Base-by-base conservation (phyloP, 257 asterid species). In the Plectranthus barbatus region DNA sequence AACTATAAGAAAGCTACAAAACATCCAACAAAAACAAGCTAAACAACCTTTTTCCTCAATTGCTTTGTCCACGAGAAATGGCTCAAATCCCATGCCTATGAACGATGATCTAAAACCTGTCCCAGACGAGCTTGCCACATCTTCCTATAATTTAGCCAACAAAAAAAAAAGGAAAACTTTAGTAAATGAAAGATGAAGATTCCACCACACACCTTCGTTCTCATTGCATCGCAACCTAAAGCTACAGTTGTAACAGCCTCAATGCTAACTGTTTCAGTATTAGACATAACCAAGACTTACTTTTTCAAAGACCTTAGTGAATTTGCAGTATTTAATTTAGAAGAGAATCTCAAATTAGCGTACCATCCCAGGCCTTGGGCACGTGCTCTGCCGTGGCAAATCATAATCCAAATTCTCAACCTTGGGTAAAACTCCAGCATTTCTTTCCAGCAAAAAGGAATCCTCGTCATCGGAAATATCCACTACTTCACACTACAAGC, bases 51-150 rank as follows among this genome's bases (percentile, higher is more conserved):
- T 71, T 72, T 88, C 93, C 69, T 65, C 75, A 44, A 91, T 88
- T 49, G 92, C 96, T 79, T 73, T 86, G 78, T 91, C 83, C 49
- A 91, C 84, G 51, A 80, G 87, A n/a, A 82, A 48, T 17, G 91
- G 95, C 11, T 74, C 21, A 60, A 91, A 91, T 26, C 98, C 98
- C 96, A 91, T 91, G 52, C 86, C 94, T 34, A 88, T 74, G 72
- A 91, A 83, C 39, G 91, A 79, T 48, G 92, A 77, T 69, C 94
- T 84, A 54, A 86, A 36, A 64, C 66, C 79, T 72, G 70, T 80
- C 33, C 84, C 72, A 5, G 98, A 91, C 53, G 98, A 86, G 81
- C 95, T 86, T 39, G 90, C 90, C 63, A 71, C 81, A 68, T 83
- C 57, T 44, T 76, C 86, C 96, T 91, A 46, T 51, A 75, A 49